A percentile compares a stretch with the other conserved stretches of the same genome.
These are phyloP conservation scores for Suhomyces sp. DNA, from an alignment of 805 yeast species.

Conservation along the genomic window DNA sequence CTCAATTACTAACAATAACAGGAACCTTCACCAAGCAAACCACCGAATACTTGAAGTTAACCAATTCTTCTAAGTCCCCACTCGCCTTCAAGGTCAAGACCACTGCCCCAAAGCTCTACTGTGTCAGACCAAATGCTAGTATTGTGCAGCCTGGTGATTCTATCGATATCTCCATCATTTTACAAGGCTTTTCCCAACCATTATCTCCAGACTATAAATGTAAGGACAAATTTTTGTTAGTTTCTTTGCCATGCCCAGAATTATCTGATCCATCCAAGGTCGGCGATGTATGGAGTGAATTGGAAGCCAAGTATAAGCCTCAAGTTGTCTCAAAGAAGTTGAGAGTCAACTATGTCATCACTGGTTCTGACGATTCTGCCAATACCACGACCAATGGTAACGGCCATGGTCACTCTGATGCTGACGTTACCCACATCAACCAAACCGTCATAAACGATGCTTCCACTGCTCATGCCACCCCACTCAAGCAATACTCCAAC, in stretches of 20 bases:
- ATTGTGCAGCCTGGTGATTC: slow-evolving; percentile 71
- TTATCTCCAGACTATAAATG: slow-evolving; percentile 74
- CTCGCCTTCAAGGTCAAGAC: slow-evolving; percentile 95
- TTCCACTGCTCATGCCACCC: slow-evolving; percentile 14
- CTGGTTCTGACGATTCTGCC: slow-evolving; percentile 21
- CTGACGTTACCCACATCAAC: slow-evolving; percentile 12
- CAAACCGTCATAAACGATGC: slow-evolving; percentile 10
- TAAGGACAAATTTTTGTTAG: slow-evolving; percentile 89
- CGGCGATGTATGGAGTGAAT: slow-evolving; percentile 71
- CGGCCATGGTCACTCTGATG: slow-evolving; percentile 15
- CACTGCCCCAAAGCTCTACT: slow-evolving; percentile 93
- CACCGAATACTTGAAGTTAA: slow-evolving; percentile 58
- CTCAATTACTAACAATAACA: slow-evolving; percentile 27
- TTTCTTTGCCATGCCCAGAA: slow-evolving; percentile 75
- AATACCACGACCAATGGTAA: slow-evolving; percentile 9
- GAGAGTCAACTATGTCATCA: slow-evolving; percentile 55
- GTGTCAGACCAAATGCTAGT: slow-evolving; percentile 95
- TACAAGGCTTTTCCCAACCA: slow-evolving; percentile 78
- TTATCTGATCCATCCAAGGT: slow-evolving; percentile 55
- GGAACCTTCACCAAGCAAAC: slow-evolving; percentile 77
- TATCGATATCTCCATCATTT: slow-evolving; percentile 74
- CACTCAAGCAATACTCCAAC: slow-evolving; percentile 8
- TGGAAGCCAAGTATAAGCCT: slow-evolving; percentile 58
- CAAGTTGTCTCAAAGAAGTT: slow-evolving; percentile 63
- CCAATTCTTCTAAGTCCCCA: slow-evolving; percentile 55